Evolutionary conservation across 371 early-diverging fungal species (phyloP), one percentile per base, ranked within the genome.

Genomic region (Dinochytrium kinnereticum): DNA sequence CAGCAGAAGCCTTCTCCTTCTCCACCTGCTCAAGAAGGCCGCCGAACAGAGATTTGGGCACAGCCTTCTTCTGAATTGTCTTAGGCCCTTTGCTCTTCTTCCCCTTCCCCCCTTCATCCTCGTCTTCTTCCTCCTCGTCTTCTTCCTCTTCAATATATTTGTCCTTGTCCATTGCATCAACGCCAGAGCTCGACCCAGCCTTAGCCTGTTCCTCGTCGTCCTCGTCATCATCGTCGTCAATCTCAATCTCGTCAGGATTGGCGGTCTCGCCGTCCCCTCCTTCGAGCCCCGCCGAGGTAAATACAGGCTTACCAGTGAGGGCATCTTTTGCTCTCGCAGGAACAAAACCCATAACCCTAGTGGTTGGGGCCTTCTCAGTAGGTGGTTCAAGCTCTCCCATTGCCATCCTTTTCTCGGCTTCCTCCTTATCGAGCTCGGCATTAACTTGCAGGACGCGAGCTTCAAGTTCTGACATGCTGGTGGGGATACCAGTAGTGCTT

Each of bases 31-130:
- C 57, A 39, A 77, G 76, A 40, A 87, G 68, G 15, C 82, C 82
- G 0, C 88, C 88, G 83, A 86, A 87, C 39, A 87, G 84, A 0
- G 68, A 83, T 2, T 76, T 82, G 1, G 88, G 88, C 7, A 87
- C 76, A 1, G 70, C 61, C 70, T 70, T 71, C 59, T 73, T 73
- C 57, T 79, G 73, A 21, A 69, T 78, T 13, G 49, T 80, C 21
- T 75, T 55, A 44, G 33, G 55, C 1, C 17, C 61, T 28, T 37
- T 55, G 26, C 65, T 59, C 38, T 19, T 68, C 33, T 1, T 31
- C 51, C 74, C 76, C 64, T 59, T 49, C 26, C 68, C 72, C 5
- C 55, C 71, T n/a, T 78, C 68, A 36, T 64, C 76, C 24, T 75
- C 83, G 13, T 78, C 81, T 31, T 77, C 74, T 10, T 78, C 83